A percentile compares a stretch with the other conserved stretches of the same genome.
Conservation (phyloP, 345 rosid species). For the Gossypioides kirkii region DNA sequence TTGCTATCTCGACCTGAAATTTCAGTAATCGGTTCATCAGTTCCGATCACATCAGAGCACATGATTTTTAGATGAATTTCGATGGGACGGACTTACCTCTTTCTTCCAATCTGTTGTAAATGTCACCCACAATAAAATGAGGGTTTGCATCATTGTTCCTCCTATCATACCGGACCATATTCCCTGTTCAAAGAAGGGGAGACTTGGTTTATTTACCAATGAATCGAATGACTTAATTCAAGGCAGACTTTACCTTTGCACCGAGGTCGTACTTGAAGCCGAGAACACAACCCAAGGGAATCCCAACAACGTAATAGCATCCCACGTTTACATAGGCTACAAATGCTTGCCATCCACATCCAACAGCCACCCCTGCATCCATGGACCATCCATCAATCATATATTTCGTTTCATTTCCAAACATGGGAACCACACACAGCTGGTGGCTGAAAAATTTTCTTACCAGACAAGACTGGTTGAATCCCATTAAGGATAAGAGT, state of each 20-base stretch:
- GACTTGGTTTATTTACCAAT: background rate
- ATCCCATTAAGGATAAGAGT: constrained; percentile 51
- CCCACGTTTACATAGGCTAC: constrained; percentile 68
- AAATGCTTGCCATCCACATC: constrained; percentile 75
- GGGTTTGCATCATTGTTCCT: constrained; percentile 52
- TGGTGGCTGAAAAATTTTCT: background rate
- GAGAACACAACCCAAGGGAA: constrained; percentile 52
- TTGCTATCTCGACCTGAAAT: constrained; percentile 62
- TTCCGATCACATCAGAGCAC: background rate
- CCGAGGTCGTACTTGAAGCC: constrained; percentile 52
- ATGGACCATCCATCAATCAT: background rate
- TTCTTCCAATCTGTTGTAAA: constrained; percentile 48
- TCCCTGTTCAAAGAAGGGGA: constrained; percentile 31
- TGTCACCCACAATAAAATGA: constrained; percentile 46
- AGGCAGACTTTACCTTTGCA: constrained; percentile 35
- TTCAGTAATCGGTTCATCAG: background rate
- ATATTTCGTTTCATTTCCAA: background rate
- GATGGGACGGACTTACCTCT: constrained; percentile 31
- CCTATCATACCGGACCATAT: constrained; percentile 69
- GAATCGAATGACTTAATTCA: background rate
- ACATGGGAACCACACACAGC: background rate
- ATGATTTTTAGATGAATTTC: background rate
- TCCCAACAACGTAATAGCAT: constrained; percentile 56
- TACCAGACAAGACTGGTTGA: constrained; percentile 73
- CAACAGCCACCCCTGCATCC: constrained; percentile 65